These are phyloP conservation scores for Solanum ossicruentum DNA, from an alignment of 257 asterid species.

Conservation along the genomic window DNA sequence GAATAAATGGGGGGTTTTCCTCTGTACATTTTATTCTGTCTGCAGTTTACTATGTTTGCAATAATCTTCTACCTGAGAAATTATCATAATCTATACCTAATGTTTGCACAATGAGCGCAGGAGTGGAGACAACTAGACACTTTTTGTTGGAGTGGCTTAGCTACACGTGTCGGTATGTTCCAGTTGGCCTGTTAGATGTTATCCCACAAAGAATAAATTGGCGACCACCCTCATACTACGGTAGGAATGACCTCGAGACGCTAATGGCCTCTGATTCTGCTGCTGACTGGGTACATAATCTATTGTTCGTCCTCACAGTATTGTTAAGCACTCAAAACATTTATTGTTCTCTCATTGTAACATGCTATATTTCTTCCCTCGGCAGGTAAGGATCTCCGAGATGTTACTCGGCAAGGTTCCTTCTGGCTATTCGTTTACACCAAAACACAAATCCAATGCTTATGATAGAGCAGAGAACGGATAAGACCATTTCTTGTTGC, in stretches of 20 bases:
- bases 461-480: conserved; percentile 90
- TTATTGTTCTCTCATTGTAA: not conserved
- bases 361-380: not conserved
- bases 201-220: conserved; percentile 70
- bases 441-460: conserved; percentile 94
- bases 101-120: conserved; percentile 19
- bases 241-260: conserved; percentile 91
- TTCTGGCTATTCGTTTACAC: conserved; percentile 70
- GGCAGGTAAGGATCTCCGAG: conserved; percentile 84
- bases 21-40: not conserved
- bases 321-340: not conserved
- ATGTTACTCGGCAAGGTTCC: conserved; percentile 95
- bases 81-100: not conserved
- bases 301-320: not conserved
- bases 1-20: not conserved
- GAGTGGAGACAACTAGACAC: conserved; percentile 87
- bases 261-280: conserved; percentile 97
- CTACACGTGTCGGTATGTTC: conserved; percentile 72
- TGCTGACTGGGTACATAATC: conserved; percentile 82
- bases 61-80: not conserved
- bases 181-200: conserved; percentile 84
- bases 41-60: not conserved
- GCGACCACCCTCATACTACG: conserved; percentile 81
- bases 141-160: conserved; percentile 93
- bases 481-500: conserved; percentile 5